Evolutionary conservation across 2,329 filamentous ascomycete genomes (phyloP).

Genomic region (Rosellinia necatrix): DNA sequence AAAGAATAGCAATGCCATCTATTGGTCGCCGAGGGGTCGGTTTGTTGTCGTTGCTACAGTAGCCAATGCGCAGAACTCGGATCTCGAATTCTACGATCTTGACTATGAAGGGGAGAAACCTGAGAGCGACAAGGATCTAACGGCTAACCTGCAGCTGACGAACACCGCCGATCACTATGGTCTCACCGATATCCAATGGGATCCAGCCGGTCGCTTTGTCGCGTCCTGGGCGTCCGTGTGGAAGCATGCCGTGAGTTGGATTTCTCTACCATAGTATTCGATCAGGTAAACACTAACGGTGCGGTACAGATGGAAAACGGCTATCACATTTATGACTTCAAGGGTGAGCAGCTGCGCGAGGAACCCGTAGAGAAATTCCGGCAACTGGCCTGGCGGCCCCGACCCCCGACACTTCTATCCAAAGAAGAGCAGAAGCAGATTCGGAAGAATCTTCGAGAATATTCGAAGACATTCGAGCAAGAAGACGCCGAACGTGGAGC

Average conservation of each 20-base stretch:
- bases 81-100: conserved; percentile 96
- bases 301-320: conserved; percentile 92
- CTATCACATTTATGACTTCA: conserved; percentile 98
- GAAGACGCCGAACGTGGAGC: conserved; percentile 92
- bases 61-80: conserved; percentile 88
- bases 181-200: conserved; percentile 97
- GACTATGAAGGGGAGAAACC: conserved; percentile 98
- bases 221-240: conserved; percentile 91
- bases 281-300: conserved; percentile 22
- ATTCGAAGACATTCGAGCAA: conserved; percentile 92
- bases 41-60: conserved; percentile 96
- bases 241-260: conserved; percentile 83
- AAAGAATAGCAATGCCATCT: conserved; percentile 99
- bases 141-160: conserved; percentile 94
- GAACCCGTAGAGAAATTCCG: conserved; percentile 96
- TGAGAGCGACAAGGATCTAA: conserved; percentile 89
- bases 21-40: conserved; percentile 95
- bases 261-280: not conserved
- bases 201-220: conserved; percentile 92
- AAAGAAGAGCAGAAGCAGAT: conserved; percentile 98
- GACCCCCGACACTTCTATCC: conserved; percentile 84
- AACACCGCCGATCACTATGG: conserved; percentile 94
- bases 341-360: conserved; percentile 84
- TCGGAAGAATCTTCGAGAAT: conserved; percentile 97
- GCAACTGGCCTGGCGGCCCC: conserved; percentile 93